Base-by-base conservation (phyloP, 495 filamentous ascomycete genomes). In the Trichoderma parareesei region DNA sequence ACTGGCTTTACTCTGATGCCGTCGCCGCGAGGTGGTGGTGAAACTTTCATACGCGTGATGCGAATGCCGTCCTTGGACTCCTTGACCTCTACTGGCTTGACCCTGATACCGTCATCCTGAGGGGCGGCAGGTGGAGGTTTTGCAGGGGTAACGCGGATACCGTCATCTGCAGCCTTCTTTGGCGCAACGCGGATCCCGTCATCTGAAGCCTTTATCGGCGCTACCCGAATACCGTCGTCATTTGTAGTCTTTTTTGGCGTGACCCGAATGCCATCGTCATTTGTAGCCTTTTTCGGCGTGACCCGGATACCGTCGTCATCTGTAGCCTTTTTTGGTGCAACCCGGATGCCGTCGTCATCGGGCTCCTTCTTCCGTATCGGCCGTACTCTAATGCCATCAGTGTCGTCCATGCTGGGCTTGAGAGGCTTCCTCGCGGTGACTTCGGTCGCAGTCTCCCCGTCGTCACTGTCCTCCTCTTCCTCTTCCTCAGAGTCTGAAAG, bases 131-230 rank as follows among this genome's bases (percentile, higher is more conserved):
- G 40, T 41, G 60, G 1, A 11, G 40, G 9, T 37, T 57, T 57
- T 14, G 49, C 49, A 57, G 81, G 79, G 64, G 74, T 77, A 9
- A 76, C 69, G 13, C 74, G 60, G 43, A 77, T 70, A 2, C 72
- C 74, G 61, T 77, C 72, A 9, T 42, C 48, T 20, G 60, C 5
- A 11, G 40, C 35, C 18, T 57, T 57, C 33, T 48, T 63, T 53
- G 81, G 79, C 65, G 74, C 76, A 9, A 76, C 69, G 13, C 74
- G 60, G 43, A 77, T 70, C 2, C 72, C 74, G 61, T 77, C 72
- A 9, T 42, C 48, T 20, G 67, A 71, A 44, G 67, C 69, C 13
- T 49, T 59, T 11, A 67, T 41, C 20, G 76, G 70, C 44, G 49
- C 72, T 13, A 77, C 66, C 18, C 77, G 72, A 43, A 78, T 78